These are phyloP conservation scores for Trametes coccinea DNA, from an alignment of 768 basidiomycete species.

Conservation along the genomic window DNA sequence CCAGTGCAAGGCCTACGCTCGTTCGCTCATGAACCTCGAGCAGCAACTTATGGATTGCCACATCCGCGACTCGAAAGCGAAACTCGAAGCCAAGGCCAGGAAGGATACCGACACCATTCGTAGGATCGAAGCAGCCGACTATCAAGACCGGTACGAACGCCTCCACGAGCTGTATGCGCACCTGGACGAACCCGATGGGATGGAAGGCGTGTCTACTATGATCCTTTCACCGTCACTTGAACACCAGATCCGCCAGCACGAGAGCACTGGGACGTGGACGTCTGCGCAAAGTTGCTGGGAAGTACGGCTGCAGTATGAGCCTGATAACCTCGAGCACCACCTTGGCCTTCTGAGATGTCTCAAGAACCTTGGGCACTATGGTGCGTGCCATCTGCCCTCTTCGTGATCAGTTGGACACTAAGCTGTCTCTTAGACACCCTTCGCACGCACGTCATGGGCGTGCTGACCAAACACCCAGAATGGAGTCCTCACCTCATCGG, in stretches of 20 bases:
- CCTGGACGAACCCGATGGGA: conserved; percentile 97
- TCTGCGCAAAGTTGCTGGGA: conserved; percentile 99
- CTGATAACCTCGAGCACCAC: conserved; percentile 87
- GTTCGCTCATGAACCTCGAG: conserved; percentile 95
- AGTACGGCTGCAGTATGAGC: conserved; percentile 84
- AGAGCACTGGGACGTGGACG: conserved; percentile 96
- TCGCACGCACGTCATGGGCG: conserved; percentile 90
- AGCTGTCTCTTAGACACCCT: conserved; percentile 67
- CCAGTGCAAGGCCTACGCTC: conserved; percentile 91
- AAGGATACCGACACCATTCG: not conserved
- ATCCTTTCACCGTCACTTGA: conserved; percentile 89
- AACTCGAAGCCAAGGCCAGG: conserved; percentile 20
- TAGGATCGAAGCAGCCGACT: conserved; percentile 42
- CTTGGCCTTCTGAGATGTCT: conserved; percentile 88
- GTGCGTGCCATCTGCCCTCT: conserved; percentile 44
- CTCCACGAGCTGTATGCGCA: conserved; percentile 96
- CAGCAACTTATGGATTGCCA: conserved; percentile 65
- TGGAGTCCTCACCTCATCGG: conserved; percentile 79
- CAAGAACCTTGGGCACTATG: conserved; percentile 94
- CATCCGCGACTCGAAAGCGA: conserved; percentile 25
- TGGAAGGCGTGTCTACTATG: conserved; percentile 93
- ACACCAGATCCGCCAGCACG: conserved; percentile 96
- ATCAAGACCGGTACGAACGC: conserved; percentile 79
- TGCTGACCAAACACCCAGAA: conserved; percentile 79
- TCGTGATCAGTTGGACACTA: not conserved